These are phyloP conservation scores for Oryza nivara DNA, from an alignment of 176 grass and related monocot species.

Conservation along the genomic window DNA sequence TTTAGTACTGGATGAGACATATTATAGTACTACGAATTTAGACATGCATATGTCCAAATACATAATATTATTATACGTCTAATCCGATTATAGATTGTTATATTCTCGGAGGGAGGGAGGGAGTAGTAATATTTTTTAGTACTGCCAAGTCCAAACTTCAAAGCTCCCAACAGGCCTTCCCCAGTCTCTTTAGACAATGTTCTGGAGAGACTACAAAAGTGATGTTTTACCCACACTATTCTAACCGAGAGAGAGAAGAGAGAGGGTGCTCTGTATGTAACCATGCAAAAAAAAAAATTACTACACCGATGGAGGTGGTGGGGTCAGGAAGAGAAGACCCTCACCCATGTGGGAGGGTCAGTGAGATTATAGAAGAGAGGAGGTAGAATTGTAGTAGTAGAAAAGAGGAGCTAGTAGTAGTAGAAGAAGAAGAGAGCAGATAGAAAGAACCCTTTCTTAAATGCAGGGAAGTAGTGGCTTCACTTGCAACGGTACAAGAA, in stretches of 20 bases:
- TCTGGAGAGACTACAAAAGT: conserved; percentile 56
- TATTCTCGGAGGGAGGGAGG: too few relatives aligned
- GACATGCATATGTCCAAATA: too few relatives aligned
- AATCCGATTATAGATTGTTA: too few relatives aligned
- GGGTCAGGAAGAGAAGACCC: conserved; percentile 2
- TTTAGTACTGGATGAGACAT: too few relatives aligned
- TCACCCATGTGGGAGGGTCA: conserved; percentile 37
- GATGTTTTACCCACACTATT: conserved; percentile 39
- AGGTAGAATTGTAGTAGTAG: neutral
- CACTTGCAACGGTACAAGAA: conserved; percentile 58
- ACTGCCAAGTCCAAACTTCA: conserved; percentile 43
- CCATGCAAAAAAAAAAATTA: neutral
- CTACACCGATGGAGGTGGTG: neutral
- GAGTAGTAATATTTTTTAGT: neutral
- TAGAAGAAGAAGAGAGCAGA: neutral
- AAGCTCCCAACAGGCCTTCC: conserved; percentile 10
- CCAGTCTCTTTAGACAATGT: conserved; percentile 50
- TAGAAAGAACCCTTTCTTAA: conserved; percentile 41
- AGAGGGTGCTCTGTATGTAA: neutral
- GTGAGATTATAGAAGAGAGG: conserved; percentile 38
- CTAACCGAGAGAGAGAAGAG: neutral
- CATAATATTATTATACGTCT: too few relatives aligned
- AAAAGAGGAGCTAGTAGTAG: neutral
- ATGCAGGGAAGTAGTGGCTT: conserved; percentile 38
- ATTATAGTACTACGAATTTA: too few relatives aligned